These are phyloP conservation scores for Stenogyne calaminthoides DNA, from an alignment of 305 asterid species.

Conservation along the genomic window DNA sequence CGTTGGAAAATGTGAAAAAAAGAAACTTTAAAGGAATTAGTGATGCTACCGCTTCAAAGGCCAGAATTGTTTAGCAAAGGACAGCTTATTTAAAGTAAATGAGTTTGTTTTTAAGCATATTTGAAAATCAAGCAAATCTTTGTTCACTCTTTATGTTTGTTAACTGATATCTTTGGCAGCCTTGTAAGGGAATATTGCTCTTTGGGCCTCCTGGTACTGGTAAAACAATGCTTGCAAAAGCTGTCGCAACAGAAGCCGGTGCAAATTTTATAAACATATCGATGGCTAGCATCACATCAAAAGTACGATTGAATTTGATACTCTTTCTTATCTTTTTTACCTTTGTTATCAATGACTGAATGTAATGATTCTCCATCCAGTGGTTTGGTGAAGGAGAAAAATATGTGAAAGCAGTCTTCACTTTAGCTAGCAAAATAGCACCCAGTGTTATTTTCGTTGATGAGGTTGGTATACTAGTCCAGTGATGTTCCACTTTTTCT, in stretches of 20 bases:
- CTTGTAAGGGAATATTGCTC: conserved; percentile 93
- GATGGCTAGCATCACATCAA: conserved; percentile 87
- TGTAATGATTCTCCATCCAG: conserved; percentile 40
- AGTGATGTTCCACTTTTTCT: background rate
- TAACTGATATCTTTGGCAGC: conserved; percentile 54
- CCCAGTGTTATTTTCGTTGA: conserved; percentile 93
- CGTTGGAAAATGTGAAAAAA: conserved; percentile 88
- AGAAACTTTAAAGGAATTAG: conserved; percentile 87
- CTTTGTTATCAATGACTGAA: background rate
- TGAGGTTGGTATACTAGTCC: conserved; percentile 58
- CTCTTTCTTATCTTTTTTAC: conserved; percentile 1
- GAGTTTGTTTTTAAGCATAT: conserved; percentile 6
- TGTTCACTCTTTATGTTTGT: conserved; percentile 19
- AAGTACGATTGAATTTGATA: conserved; percentile 40
- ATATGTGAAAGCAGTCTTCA: conserved; percentile 87
- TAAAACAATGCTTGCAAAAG: conserved; percentile 96
- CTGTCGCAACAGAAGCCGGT: conserved; percentile 94
- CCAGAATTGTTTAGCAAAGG: conserved; percentile 90
- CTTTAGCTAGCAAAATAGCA: conserved; percentile 83
- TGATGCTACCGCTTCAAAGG: conserved; percentile 94
- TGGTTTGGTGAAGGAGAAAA: conserved; percentile 98
- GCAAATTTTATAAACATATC: conserved; percentile 93
- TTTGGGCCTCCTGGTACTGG: conserved; percentile 98
- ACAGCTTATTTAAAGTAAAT: conserved; percentile 77
- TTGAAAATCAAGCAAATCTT: background rate